Evolutionary conservation across 2,329 filamentous ascomycete genomes (phyloP), one percentile per base, ranked within the genome.

Genomic region (Torrubiellomyces zombiae): DNA sequence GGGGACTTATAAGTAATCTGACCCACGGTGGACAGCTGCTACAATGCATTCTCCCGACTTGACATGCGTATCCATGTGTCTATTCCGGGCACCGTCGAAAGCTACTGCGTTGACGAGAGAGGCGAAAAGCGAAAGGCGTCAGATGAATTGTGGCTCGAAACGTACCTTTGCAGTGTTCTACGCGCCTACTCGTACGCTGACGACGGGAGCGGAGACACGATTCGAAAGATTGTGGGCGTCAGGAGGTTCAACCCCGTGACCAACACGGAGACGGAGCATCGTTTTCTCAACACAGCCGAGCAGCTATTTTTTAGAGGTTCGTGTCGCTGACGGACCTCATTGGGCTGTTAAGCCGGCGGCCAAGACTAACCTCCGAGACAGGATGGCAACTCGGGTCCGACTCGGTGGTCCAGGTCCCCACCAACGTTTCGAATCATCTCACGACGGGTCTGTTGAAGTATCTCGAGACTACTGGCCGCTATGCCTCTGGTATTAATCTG

Each of bases 21-120:
- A 35, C 37, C 36, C 21, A 40, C 25, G 9, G 4, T 11, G 8
- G 6, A 7, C 30, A 66, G 61, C 56, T 98, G 89, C 55, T 98
- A 98, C 65, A 98, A 98, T 80, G 89, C 89, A 36, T 94, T 98
- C 52, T 95, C 89, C 5, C 72, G 91, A 35, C 66, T 95, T 26
- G 89, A 98, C 45, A 98, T 98, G 89, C 82, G 89, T 32, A 86
- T 98, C 9, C 85, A 95, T 45, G 86, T 98, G 31, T 86, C 85
- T 36, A 95, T 98, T 35, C 89, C 89, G 11, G 89, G 89, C 32
- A 89, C 80, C 7, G 82, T 98, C 26, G 86, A 98, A 50, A 91
- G 82, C 53, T 95, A 94, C 50, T 95, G 86, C 50, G 79, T 98
- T 29, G 86, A 98, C 50, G 89, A 98, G 55, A 74, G 85, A 42